phyloP scores from a whole-genome alignment of 169 alveolate species.

The Plasmodium chabaudi region DNA sequence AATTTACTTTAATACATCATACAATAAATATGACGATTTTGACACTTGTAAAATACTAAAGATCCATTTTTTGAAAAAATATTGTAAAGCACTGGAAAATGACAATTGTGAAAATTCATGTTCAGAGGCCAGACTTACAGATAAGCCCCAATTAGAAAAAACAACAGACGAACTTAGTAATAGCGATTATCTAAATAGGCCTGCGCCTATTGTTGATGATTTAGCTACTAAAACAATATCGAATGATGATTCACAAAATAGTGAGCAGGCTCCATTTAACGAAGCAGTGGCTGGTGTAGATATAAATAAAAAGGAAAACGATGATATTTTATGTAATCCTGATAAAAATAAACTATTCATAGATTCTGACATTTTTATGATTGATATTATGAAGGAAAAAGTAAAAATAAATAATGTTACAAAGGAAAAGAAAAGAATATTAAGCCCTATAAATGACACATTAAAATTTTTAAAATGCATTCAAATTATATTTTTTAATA shows the following conservation, averaged over 20 bases:
- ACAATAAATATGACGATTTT: slow-evolving; percentile 41
- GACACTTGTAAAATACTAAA: slow-evolving; percentile 40
- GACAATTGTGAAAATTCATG: background rate
- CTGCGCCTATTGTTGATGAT: too few relatives aligned
- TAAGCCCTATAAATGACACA: slow-evolving; percentile 46
- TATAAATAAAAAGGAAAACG: background rate
- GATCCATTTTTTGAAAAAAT: slow-evolving; percentile 19
- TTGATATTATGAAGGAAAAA: slow-evolving; percentile 37
- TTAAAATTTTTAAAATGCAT: slow-evolving; percentile 49
- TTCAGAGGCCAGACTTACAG: background rate
- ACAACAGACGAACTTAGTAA: too few relatives aligned
- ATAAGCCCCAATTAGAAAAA: too few relatives aligned
- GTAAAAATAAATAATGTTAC: slow-evolving; percentile 18
- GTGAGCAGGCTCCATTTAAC: too few relatives aligned
- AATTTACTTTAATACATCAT: slow-evolving; percentile 56
- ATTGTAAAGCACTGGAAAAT: background rate
- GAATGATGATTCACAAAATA: too few relatives aligned
- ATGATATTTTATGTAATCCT: background rate
- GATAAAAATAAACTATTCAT: slow-evolving; percentile 9
- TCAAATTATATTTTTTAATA: slow-evolving; percentile 49
- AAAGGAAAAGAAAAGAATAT: slow-evolving; percentile 15
- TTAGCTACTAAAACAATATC: too few relatives aligned
- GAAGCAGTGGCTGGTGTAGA: background rate
- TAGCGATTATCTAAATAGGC: too few relatives aligned
- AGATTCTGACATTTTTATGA: slow-evolving; percentile 48